Conservation (phyloP, 441 rosid genomes). For the Syzygium syzygioides region DNA sequence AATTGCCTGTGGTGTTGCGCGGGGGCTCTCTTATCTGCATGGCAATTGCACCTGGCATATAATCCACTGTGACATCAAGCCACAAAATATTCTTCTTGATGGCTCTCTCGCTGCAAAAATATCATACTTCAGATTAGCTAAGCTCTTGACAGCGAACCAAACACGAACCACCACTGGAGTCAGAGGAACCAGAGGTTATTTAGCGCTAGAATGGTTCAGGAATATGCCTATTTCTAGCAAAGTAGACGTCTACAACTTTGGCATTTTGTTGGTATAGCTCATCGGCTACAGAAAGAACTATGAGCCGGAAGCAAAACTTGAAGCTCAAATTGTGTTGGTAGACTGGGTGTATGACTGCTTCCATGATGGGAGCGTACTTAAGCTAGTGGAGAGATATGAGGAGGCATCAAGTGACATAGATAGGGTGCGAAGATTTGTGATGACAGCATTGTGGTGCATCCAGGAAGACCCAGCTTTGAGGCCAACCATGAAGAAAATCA, state of each 20-base stretch:
- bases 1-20: slow-evolving; percentile 21
- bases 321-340: slow-evolving; percentile 20
- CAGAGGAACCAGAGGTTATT: slow-evolving; percentile 40
- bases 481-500: not conserved
- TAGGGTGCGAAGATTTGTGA: slow-evolving; percentile 31
- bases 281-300: slow-evolving; percentile 37
- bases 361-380: not conserved
- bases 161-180: slow-evolving; percentile 21
- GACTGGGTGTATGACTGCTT: slow-evolving; percentile 50
- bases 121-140: slow-evolving; percentile 39
- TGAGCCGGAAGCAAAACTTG: not conserved
- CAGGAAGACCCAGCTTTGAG: not conserved
- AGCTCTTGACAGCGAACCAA: slow-evolving; percentile 29
- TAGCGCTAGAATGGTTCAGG: slow-evolving; percentile 38
- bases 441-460: slow-evolving; percentile 46
- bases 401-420: too few species aligned
- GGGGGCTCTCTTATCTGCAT: slow-evolving; percentile 32
- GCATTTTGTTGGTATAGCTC: slow-evolving; percentile 42
- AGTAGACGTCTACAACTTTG: slow-evolving; percentile 50
- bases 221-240: slow-evolving; percentile 34
- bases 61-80: slow-evolving; percentile 47
- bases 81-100: slow-evolving; percentile 38
- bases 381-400: too few species aligned
- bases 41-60: slow-evolving; percentile 27
- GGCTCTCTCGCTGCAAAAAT: slow-evolving; percentile 18